Evolutionary conservation across 768 basidiomycete species (phyloP).

Genomic region (Lactarius trivialis): DNA sequence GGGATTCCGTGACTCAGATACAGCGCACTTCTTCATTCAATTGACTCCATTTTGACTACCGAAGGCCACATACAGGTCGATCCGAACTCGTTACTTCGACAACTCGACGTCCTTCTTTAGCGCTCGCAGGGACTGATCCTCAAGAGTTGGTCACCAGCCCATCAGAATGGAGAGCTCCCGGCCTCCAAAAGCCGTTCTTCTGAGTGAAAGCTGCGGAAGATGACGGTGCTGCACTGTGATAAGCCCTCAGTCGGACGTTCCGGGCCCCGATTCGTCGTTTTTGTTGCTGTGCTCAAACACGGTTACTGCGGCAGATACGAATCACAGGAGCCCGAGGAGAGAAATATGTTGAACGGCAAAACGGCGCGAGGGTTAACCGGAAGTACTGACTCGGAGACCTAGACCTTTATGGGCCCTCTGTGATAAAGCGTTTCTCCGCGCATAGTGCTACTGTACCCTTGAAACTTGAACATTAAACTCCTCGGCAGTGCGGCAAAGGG

Average conservation of each 20-base stretch:
- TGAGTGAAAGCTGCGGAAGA: neutral
- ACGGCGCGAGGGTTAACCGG: neutral
- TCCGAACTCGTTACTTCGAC: neutral
- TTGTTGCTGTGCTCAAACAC: neutral
- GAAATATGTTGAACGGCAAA: neutral
- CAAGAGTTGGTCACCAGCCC: neutral
- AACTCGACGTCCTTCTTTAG: neutral
- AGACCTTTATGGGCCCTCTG: too few species aligned
- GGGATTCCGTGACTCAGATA: neutral
- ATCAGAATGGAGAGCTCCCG: neutral
- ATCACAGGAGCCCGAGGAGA: neutral
- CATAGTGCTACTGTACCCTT: too few species aligned
- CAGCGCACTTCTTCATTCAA: neutral
- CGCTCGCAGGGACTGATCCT: neutral
- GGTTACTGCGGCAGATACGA: neutral
- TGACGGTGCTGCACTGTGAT: neutral
- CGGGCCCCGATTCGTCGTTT: neutral
- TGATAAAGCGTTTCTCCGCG: too few species aligned
- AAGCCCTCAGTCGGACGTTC: neutral
- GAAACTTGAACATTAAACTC: too few species aligned
- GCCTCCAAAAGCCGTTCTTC: neutral
- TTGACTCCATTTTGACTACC: neutral
- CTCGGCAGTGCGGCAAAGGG: too few species aligned
- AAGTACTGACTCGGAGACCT: too few species aligned
- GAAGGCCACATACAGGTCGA: neutral